These are phyloP conservation scores for Lentinula detonsa DNA, from an alignment of 768 basidiomycete species.

Conservation along the genomic window DNA sequence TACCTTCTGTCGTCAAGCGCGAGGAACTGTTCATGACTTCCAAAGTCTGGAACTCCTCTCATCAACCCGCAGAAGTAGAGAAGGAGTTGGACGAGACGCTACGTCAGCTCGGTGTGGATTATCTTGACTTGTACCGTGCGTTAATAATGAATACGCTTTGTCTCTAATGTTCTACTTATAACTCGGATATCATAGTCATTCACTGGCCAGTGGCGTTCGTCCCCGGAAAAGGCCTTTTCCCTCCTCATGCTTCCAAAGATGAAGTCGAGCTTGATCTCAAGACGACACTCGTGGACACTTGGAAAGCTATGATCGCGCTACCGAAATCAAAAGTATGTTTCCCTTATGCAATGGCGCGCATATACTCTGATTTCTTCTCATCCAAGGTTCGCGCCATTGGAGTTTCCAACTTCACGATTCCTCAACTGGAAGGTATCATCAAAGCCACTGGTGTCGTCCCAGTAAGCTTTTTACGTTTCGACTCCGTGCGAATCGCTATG, in stretches of 20 bases:
- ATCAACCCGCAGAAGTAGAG: slow-evolving; percentile 61
- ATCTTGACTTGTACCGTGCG: slow-evolving; percentile 78
- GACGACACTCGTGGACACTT: slow-evolving; percentile 69
- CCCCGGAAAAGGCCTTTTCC: slow-evolving; percentile 49
- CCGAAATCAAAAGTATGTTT: slow-evolving; percentile 60
- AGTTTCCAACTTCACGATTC: slow-evolving; percentile 76
- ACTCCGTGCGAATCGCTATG: neutral
- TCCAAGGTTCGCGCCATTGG: slow-evolving; percentile 61
- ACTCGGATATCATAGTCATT: slow-evolving; percentile 39
- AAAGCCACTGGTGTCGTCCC: slow-evolving; percentile 69
- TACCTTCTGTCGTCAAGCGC: slow-evolving; percentile 71
- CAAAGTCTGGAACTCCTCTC: slow-evolving; percentile 78
- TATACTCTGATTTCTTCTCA: neutral
- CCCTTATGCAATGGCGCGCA: neutral
- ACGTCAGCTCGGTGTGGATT: slow-evolving; percentile 61
- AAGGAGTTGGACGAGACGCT: slow-evolving; percentile 75
- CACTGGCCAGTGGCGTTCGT: slow-evolving; percentile 77
- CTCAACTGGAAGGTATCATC: slow-evolving; percentile 61
- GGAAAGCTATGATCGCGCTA: slow-evolving; percentile 74
- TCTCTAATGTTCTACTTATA: neutral
- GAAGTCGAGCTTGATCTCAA: slow-evolving; percentile 50
- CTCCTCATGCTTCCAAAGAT: slow-evolving; percentile 39
- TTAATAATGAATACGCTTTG: slow-evolving; percentile 9
- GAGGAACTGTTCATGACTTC: slow-evolving; percentile 78
- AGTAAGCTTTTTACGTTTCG: slow-evolving; percentile 27